Conservation (phyloP, 2,329 filamentous ascomycete species). For the Trichoderma sp. region DNA sequence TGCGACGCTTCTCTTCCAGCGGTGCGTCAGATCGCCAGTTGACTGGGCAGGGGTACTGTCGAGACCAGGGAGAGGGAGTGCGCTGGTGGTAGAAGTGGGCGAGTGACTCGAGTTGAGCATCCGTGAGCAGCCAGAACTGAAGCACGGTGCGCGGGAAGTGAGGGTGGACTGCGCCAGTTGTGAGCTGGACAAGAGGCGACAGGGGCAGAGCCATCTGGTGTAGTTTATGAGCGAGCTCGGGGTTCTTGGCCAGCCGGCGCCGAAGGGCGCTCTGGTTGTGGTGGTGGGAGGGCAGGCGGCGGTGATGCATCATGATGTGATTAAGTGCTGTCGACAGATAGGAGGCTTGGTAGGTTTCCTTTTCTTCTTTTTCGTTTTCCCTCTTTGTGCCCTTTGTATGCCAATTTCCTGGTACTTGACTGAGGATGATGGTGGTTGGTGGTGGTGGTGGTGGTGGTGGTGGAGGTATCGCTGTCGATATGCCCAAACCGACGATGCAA, state of each 20-base stretch:
- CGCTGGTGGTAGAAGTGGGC: conserved; percentile 75
- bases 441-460: neutral
- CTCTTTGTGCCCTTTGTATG: neutral
- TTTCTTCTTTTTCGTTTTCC: conserved; percentile 2
- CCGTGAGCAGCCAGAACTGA: conserved; percentile 73
- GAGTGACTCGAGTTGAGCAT: conserved; percentile 68
- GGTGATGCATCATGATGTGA: conserved; percentile 40
- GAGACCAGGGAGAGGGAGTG: conserved; percentile 56
- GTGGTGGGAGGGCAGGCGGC: conserved; percentile 41
- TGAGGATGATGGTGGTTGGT: neutral
- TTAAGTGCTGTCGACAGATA: neutral
- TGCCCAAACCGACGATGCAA: conserved; percentile 1
- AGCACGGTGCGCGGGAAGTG: conserved; percentile 68
- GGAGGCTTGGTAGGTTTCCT: neutral
- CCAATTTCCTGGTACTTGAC: neutral
- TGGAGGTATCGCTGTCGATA: neutral
- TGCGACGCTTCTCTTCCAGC: conserved; percentile 69
- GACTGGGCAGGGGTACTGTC: conserved; percentile 69
- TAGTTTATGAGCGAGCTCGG: conserved; percentile 62
- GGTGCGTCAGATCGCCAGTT: conserved; percentile 58
- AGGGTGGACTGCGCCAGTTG: conserved; percentile 63
- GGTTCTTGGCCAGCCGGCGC: conserved; percentile 48
- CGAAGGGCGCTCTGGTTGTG: conserved; percentile 36
- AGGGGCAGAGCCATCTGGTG: conserved; percentile 66
- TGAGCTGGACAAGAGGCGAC: conserved; percentile 66